A percentile compares a stretch with the other conserved stretches of the same genome.
phyloP scores from a whole-genome alignment of 768 basidiomycete species.

The Mycena crocata region DNA sequence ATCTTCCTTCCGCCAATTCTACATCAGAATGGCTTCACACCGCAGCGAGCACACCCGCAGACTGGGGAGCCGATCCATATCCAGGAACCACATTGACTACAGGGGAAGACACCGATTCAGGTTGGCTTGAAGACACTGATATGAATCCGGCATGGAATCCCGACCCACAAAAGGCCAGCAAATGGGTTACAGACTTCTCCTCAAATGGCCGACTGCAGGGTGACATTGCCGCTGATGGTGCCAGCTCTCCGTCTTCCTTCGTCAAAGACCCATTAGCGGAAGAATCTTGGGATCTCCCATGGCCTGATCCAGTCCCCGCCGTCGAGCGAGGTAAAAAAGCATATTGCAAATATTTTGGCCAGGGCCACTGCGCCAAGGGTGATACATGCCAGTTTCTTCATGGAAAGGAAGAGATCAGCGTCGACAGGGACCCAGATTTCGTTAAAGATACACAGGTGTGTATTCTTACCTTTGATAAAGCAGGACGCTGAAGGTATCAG shows the following conservation, averaged over 20 bases:
- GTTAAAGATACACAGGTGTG: constrained; percentile 11
- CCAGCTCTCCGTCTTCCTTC: not conserved
- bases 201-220: not conserved
- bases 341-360: constrained; percentile 23
- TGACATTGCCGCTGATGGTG: not conserved
- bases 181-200: not conserved
- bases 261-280: not conserved
- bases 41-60: not conserved
- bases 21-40: not conserved
- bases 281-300: constrained; percentile 11
- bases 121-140: constrained; percentile 19
- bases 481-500: not conserved
- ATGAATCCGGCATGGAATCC: constrained; percentile 1
- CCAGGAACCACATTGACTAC: not conserved
- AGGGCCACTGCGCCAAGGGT: constrained; percentile 19
- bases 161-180: not conserved
- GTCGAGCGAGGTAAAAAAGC: not conserved
- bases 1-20: not conserved
- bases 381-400: constrained; percentile 15
- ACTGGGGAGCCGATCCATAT: not conserved
- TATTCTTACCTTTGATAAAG: not conserved
- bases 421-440: not conserved
- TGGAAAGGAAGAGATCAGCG: not conserved
- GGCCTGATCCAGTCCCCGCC: constrained; percentile 14
- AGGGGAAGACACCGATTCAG: not conserved